phyloP scores from a whole-genome alignment of 768 basidiomycete species.

The Rossbeevera mucosa region DNA sequence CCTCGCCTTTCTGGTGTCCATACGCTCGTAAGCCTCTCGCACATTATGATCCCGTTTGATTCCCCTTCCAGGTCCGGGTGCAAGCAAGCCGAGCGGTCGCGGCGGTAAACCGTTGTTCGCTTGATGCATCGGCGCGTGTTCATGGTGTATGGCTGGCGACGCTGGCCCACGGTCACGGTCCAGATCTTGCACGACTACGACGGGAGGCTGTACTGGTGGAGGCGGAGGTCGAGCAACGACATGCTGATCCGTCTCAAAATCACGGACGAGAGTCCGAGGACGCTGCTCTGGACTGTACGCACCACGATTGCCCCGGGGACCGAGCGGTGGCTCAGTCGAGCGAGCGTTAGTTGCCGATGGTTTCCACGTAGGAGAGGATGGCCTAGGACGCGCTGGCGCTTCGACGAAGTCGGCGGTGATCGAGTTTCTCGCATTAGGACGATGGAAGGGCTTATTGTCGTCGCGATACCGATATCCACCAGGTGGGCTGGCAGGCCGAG shows the following conservation, averaged over 20 bases:
- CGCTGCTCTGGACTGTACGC: slow-evolving; percentile 7
- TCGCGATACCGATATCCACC: slow-evolving; percentile 10
- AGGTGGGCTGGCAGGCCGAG: slow-evolving; percentile 19
- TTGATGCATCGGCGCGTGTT: slow-evolving; percentile 30
- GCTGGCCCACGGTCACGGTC: slow-evolving; percentile 9
- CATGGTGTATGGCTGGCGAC: slow-evolving; percentile 26
- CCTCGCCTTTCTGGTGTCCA: slow-evolving; percentile 17
- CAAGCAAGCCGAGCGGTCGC: slow-evolving; percentile 18
- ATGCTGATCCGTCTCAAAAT: slow-evolving; percentile 3
- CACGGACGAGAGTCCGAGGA: slow-evolving; percentile 9
- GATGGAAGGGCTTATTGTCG: not conserved
- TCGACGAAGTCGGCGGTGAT: slow-evolving; percentile 6
- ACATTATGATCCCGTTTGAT: slow-evolving; percentile 15
- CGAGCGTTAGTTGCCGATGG: slow-evolving; percentile 1
- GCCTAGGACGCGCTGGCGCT: slow-evolving; percentile 2
- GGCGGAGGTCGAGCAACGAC: not conserved
- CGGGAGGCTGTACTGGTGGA: slow-evolving; percentile 2
- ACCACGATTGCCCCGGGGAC: slow-evolving; percentile 9
- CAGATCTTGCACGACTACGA: slow-evolving; percentile 1
- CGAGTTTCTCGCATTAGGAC: slow-evolving; percentile 1
- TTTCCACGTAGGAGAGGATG: slow-evolving; percentile 1
- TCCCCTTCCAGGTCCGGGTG: slow-evolving; percentile 12
- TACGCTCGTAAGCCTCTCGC: slow-evolving; percentile 20
- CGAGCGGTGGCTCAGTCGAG: slow-evolving; percentile 4
- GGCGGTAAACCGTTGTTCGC: slow-evolving; percentile 25